Percentiles rank a stretch among this genome's conserved stretches.
Conservation (phyloP, 2,329 filamentous ascomycete genomes). For the Clonostachys rhizophaga region DNA sequence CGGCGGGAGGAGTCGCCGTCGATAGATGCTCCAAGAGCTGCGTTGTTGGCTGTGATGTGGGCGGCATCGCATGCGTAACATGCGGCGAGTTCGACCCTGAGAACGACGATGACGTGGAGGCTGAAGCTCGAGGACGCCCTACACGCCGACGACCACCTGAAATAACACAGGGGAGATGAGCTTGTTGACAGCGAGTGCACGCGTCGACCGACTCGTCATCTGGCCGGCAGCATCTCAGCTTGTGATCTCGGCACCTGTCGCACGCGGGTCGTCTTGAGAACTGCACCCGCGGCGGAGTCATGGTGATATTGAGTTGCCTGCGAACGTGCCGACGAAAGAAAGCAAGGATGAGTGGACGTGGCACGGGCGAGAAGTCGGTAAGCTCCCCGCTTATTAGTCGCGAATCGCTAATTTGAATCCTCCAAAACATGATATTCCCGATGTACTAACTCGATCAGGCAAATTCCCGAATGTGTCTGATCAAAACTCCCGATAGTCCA, state of each 20-base stretch:
- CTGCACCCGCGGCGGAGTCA: conserved; percentile 1
- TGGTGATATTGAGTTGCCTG: neutral
- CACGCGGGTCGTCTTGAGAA: conserved; percentile 4
- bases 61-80: neutral
- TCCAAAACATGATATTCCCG: no score
- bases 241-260: conserved; percentile 6
- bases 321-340: neutral
- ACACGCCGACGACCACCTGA: conserved; percentile 4
- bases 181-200: conserved; percentile 4
- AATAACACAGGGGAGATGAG: conserved; percentile 3
- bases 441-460: no score
- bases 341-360: neutral
- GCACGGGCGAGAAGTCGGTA: neutral
- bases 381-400: neutral
- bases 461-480: no score
- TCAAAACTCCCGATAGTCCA: no score
- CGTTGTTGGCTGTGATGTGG: neutral
- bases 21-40: neutral
- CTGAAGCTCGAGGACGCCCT: conserved; percentile 3
- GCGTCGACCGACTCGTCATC: conserved; percentile 2
- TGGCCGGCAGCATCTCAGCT: conserved; percentile 4
- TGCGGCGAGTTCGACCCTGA: no score
- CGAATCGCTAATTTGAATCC: neutral
- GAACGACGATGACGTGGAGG: neutral
- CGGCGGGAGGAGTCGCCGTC: neutral